These are phyloP conservation scores for Wallacemonas sp. DNA, from an alignment of 208 protist species.

Conservation along the genomic window DNA sequence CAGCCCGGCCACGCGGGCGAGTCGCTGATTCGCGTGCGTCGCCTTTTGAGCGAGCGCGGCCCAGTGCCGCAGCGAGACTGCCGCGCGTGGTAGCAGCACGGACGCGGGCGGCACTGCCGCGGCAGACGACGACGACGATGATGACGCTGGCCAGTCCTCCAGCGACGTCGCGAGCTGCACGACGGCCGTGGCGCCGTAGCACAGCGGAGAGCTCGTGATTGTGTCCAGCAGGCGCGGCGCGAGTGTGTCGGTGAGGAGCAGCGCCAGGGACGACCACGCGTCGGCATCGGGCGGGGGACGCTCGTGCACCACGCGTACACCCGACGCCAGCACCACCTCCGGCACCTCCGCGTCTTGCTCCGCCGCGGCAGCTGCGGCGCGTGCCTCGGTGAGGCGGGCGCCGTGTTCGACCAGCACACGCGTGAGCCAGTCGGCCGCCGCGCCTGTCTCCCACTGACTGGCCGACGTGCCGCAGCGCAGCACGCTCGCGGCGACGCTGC, in stretches of 20 bases:
- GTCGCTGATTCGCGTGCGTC: conserved; percentile 43
- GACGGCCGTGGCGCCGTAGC: conserved; percentile 37
- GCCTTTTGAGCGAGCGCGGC: conserved; percentile 35
- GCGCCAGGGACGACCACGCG: not conserved
- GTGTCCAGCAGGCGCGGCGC: conserved; percentile 29
- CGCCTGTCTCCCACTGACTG: conserved; percentile 72
- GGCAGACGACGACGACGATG: no score
- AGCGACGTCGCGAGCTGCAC: conserved; percentile 29
- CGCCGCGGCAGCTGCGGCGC: not conserved
- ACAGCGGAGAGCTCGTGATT: conserved; percentile 27
- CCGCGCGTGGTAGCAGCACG: not conserved
- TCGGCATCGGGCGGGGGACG: not conserved
- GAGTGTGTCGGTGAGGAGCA: not conserved
- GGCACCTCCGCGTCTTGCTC: no score
- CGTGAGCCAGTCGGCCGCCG: conserved; percentile 75
- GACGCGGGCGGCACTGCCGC: not conserved
- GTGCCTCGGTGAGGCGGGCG: not conserved
- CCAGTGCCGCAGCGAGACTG: conserved; percentile 51
- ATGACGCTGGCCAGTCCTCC: conserved; percentile 31
- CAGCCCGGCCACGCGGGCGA: conserved; percentile 23
- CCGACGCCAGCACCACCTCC: not conserved
- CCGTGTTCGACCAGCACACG: conserved; percentile 29
- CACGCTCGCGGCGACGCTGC: conserved; percentile 58
- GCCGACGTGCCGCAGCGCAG: conserved; percentile 41
- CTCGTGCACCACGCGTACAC: conserved; percentile 6